Evolutionary conservation across 129 eudicot species (phyloP).

Genomic region (Tanacetum coccineum): DNA sequence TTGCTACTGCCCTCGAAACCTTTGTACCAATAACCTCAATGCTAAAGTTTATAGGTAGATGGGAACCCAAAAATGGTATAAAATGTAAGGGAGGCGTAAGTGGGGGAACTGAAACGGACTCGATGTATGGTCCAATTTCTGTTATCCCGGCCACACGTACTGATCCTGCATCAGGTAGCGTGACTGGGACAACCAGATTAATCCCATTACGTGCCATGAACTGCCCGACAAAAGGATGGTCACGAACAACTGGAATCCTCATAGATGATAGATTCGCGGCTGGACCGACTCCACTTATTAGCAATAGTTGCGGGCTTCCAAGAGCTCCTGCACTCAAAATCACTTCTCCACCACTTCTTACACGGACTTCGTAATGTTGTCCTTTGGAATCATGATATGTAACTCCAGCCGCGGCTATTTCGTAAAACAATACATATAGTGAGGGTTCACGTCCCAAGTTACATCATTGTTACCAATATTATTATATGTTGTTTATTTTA

Average conservation of each 20-base stretch:
- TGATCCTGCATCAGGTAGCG: slow-evolving; percentile 7
- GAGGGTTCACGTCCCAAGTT: background rate
- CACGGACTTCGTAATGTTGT: background rate
- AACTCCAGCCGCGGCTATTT: slow-evolving; percentile 23
- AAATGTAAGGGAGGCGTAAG: background rate
- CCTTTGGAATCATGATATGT: slow-evolving; percentile 19
- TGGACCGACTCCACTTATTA: slow-evolving; percentile 19
- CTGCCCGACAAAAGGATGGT: slow-evolving; percentile 20
- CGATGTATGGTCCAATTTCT: slow-evolving; percentile 7
- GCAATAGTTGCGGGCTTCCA: slow-evolving; percentile 38
- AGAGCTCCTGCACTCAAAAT: slow-evolving; percentile 30
- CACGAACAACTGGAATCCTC: slow-evolving; percentile 11
- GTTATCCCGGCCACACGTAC: slow-evolving; percentile 24
- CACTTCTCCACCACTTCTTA: slow-evolving; percentile 21
- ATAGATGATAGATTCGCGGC: background rate
- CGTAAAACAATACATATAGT: background rate
- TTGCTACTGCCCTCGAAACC: background rate
- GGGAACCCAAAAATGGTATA: slow-evolving; percentile 5
- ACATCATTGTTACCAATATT: no score
- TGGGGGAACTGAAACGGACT: background rate
- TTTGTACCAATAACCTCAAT: background rate
- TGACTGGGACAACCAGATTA: slow-evolving; percentile 10
- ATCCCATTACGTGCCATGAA: slow-evolving; percentile 16
- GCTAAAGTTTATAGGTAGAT: slow-evolving; percentile 14
- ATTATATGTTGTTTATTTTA: no score